Evolutionary conservation across 768 basidiomycete species (phyloP).

Genomic region (Rhodosporidiobolus sp.): DNA sequence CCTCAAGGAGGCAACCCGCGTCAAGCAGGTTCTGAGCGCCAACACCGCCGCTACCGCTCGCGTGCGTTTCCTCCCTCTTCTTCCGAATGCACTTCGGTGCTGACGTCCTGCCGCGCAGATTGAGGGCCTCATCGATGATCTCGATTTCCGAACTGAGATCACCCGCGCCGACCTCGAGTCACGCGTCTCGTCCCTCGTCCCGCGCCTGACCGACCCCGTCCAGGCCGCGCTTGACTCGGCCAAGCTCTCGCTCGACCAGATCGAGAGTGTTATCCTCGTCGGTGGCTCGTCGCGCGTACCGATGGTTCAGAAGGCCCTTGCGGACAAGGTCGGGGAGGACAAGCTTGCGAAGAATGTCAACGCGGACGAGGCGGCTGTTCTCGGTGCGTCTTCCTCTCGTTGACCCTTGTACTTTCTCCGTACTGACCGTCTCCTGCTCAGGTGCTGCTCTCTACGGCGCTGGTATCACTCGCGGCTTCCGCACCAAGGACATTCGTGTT

Average conservation of each 20-base stretch:
- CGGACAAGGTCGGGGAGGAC: conserved; percentile 72
- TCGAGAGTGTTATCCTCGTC: conserved; percentile 85
- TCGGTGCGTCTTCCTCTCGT: conserved; percentile 55
- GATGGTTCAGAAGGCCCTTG: conserved; percentile 81
- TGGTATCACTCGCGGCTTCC: conserved; percentile 79
- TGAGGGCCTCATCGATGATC: conserved; percentile 82
- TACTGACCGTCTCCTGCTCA: conserved; percentile 35
- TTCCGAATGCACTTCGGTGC: too few relatives aligned
- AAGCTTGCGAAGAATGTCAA: conserved; percentile 94
- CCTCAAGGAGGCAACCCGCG: conserved; percentile 85
- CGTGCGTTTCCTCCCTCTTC: conserved; percentile 53
- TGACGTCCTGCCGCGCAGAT: conserved; percentile 55
- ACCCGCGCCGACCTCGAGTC: conserved; percentile 74
- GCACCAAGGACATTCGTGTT: conserved; percentile 89
- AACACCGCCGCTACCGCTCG: conserved; percentile 73
- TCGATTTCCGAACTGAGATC: conserved; percentile 80
- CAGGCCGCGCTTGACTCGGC: conserved; percentile 67
- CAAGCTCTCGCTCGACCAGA: conserved; percentile 66
- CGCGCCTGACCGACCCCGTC: conserved; percentile 67
- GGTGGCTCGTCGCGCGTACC: conserved; percentile 88
- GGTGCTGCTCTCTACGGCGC: conserved; percentile 90
- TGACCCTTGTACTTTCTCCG: neutral
- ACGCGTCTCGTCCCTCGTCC: conserved; percentile 62
- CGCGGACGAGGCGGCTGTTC: conserved; percentile 90
- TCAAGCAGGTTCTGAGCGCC: conserved; percentile 90